phyloP scores from a whole-genome alignment of 2,329 filamentous ascomycete genomes.

The Botrytis fabae region DNA sequence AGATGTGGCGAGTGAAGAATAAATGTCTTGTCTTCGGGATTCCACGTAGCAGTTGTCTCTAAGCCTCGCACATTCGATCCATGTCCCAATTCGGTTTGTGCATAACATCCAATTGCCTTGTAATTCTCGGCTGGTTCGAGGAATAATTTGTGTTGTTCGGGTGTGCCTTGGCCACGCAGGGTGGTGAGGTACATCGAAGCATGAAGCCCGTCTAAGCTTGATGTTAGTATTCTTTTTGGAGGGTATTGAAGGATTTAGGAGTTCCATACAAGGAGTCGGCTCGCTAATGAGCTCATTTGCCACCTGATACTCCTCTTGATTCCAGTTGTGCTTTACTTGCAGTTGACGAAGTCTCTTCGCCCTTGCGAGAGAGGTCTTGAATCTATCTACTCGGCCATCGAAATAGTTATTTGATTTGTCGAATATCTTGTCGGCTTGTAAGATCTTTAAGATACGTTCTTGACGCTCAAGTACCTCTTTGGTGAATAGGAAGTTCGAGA shows the following conservation, averaged over 20 bases:
- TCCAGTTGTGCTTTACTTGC: slow-evolving; percentile 66
- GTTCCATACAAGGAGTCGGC: slow-evolving; percentile 58
- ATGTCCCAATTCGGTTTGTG: slow-evolving; percentile 78
- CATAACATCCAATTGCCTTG: slow-evolving; percentile 75
- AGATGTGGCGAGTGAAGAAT: slow-evolving; percentile 71
- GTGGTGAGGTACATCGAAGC: slow-evolving; percentile 49
- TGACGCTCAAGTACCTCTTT: slow-evolving; percentile 63
- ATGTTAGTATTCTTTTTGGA: neutral
- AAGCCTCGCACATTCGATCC: slow-evolving; percentile 71
- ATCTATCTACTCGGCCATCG: slow-evolving; percentile 65
- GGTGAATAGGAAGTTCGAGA: slow-evolving; percentile 69
- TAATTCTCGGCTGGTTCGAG: slow-evolving; percentile 68
- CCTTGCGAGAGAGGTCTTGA: slow-evolving; percentile 68
- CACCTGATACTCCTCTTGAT: slow-evolving; percentile 58
- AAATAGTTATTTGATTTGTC: slow-evolving; percentile 80
- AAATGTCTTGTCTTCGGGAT: slow-evolving; percentile 71
- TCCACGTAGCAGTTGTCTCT: slow-evolving; percentile 58
- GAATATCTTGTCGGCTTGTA: slow-evolving; percentile 68
- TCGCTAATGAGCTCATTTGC: slow-evolving; percentile 72
- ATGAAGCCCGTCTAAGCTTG: slow-evolving; percentile 40
- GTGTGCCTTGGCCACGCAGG: slow-evolving; percentile 67
- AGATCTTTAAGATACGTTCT: slow-evolving; percentile 60
- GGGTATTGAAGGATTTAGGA: neutral
- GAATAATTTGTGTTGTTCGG: slow-evolving; percentile 73
- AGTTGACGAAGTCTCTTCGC: slow-evolving; percentile 70